Evolutionary conservation across 345 rosid species (phyloP), one percentile per base, ranked within the genome.

Genomic region (Melaleuca alternifolia): DNA sequence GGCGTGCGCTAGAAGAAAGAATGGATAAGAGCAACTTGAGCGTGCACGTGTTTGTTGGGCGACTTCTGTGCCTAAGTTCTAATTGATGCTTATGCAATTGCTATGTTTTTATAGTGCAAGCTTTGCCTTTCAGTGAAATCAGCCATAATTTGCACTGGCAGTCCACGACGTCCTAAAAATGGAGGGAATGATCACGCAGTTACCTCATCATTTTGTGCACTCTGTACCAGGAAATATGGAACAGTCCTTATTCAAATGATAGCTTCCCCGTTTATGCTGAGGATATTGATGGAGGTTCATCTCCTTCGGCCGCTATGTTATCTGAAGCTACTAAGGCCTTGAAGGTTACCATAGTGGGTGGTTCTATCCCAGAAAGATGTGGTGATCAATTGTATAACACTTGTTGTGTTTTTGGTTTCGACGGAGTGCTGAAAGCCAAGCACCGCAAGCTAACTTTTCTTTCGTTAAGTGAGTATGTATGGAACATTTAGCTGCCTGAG

Each of bases 221-320:
- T 81, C 11, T 51, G 51, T 91, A 41, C 88, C 90, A 97, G 99
- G 98, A 97, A 89, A 94, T 97, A 85, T 96, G 98, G 99, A 97
- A 97, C 82, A 91, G 95, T 91, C 96, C 98, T 0, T 96, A 95
- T 87, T 94, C 99, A 2, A 95, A 95, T 88, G 99, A 95, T 87
- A 93, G 97, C 91, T 97, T 97, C 85, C 96, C 98, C 21, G 94
- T 94, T 81, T 95, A 92, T 91, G 99, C 98, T 84, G 97, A 96
- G 85, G 98, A 95, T 51, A 95, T 97, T 86, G 98, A 97, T 89
- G 90, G 87, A 21, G 93, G 92, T 85, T 93, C 94, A 20, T 97
- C 98, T 81, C 99, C 98, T 84, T 95, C 97, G 6, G 92, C 93
- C 4, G 95, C 95, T 37, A 96, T 97, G 98, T 94, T 96, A 21